A percentile compares a stretch with the other conserved stretches of the same genome.
phyloP scores from a whole-genome alignment of 2,329 filamentous ascomycete genomes.

The Cryphonectria japonica region DNA sequence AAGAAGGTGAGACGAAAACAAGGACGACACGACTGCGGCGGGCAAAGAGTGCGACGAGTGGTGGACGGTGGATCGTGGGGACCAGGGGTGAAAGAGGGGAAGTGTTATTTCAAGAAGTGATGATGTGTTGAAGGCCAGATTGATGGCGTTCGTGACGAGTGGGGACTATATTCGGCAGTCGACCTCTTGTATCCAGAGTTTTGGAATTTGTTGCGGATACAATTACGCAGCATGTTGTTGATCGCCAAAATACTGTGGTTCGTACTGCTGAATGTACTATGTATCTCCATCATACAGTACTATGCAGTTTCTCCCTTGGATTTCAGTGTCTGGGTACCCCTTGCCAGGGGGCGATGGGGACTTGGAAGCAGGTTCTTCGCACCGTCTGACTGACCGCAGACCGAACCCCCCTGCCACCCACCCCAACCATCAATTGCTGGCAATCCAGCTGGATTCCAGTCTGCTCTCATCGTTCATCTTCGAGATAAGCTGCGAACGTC shows the following conservation, averaged over 20 bases:
- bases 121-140: background rate
- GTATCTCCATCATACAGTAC: too few species aligned
- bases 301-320: background rate
- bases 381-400: background rate
- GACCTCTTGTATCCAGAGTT: background rate
- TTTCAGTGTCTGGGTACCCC: background rate
- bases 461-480: background rate
- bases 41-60: background rate
- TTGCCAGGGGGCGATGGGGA: background rate
- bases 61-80: background rate
- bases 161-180: conserved; percentile 6
- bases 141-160: conserved; percentile 2
- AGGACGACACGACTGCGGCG: background rate
- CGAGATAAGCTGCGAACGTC: background rate
- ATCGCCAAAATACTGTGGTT: background rate
- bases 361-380: background rate
- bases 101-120: background rate
- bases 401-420: background rate
- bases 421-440: background rate
- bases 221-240: background rate
- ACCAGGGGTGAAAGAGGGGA: background rate
- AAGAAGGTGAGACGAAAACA: background rate
- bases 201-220: background rate
- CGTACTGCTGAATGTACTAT: background rate
- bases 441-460: background rate